phyloP scores from a whole-genome alignment of 495 filamentous ascomycete species.

The Neurospora intermedia region DNA sequence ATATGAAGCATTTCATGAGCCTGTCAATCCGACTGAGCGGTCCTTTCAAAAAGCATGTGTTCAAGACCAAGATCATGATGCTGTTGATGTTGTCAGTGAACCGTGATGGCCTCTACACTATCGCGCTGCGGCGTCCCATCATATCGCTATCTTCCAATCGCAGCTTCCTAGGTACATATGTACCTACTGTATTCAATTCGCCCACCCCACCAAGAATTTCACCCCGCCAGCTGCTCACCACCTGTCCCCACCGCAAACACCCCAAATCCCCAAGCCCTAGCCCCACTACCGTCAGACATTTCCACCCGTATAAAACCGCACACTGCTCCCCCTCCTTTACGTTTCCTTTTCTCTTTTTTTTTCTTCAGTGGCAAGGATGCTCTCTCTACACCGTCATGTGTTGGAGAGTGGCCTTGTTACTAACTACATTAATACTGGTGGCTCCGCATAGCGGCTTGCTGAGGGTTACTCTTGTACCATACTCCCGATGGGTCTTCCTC shows the following conservation, averaged over 20 bases:
- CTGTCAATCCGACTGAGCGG: background rate
- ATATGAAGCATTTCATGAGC: background rate
- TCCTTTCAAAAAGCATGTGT: background rate
- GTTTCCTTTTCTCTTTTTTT: constrained; percentile 1
- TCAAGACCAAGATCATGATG: background rate
- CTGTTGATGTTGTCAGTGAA: background rate
- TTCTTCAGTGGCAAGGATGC: constrained; percentile 1
- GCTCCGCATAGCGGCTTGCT: constrained; percentile 29
- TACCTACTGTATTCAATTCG: background rate
- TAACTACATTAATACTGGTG: constrained; percentile 7
- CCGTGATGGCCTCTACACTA: background rate
- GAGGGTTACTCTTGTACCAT: constrained; percentile 20
- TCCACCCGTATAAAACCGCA: background rate
- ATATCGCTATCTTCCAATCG: background rate
- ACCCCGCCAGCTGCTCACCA: background rate
- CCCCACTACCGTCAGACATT: background rate
- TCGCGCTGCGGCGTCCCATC: background rate
- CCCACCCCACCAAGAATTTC: background rate
- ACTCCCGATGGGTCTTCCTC: constrained; percentile 24
- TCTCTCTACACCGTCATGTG: constrained; percentile 25
- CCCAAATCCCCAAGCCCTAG: background rate
- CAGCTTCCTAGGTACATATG: background rate
- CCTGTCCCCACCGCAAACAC: background rate
- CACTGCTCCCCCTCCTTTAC: background rate
- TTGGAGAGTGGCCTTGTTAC: constrained; percentile 6